Evolutionary conservation across 176 grass and related monocot genomes (phyloP).

Genomic region (Oryza australiensis): DNA sequence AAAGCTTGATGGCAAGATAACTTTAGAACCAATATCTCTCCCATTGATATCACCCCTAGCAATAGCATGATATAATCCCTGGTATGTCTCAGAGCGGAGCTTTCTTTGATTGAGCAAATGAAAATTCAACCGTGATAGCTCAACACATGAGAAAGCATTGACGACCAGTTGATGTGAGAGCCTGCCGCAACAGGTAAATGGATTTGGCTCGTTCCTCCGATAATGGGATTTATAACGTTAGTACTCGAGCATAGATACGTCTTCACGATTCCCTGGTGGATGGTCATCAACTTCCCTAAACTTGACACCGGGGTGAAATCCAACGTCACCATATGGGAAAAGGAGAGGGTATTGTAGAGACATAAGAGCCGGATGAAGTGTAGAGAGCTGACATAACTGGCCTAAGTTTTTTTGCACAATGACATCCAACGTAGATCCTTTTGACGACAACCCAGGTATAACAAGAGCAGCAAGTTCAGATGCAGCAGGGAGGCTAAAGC

Average conservation of each 20-base stretch:
- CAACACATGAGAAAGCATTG: no score
- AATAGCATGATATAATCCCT: background rate
- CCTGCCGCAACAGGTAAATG: no score
- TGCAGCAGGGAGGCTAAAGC: fast-evolving
- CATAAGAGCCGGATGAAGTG: no score
- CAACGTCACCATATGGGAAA: background rate
- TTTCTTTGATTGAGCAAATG: background rate
- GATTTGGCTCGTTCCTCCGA: no score
- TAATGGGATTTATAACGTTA: background rate
- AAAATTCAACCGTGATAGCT: background rate
- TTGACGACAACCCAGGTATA: no score
- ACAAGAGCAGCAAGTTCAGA: background rate
- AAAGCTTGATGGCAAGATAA: fast-evolving
- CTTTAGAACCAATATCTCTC: background rate
- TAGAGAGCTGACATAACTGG: background rate
- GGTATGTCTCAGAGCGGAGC: no score
- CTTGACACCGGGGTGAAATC: background rate
- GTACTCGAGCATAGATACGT: no score
- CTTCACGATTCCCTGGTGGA: no score
- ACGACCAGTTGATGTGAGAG: no score
- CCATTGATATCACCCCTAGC: background rate
- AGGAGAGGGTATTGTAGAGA: background rate
- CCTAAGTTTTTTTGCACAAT: no score
- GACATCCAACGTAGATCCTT: background rate
- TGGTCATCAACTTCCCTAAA: background rate